Conservation (phyloP, 345 rosid species). For the Boechera retrofracta region DNA sequence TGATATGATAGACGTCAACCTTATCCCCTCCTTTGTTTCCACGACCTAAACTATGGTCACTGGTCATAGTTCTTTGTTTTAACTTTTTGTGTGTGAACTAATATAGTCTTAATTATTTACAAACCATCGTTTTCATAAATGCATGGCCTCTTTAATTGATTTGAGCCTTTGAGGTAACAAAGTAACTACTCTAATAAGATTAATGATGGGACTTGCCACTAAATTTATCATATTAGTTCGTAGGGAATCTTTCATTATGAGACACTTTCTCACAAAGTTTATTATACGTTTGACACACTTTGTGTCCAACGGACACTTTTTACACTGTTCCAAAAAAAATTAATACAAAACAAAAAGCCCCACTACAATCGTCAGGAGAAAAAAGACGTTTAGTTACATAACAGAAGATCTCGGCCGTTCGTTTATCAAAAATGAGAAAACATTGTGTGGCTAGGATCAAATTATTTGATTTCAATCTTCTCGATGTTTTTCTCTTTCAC, state of each 20-base stretch:
- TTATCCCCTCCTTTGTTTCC: constrained; percentile 29
- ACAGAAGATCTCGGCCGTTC: no score
- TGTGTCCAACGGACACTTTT: no score
- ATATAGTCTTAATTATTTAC: neutral
- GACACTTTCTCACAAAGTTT: no score
- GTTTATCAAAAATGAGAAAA: no score
- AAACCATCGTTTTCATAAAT: constrained; percentile 39
- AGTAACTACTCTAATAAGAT: constrained; percentile 24
- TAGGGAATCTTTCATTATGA: neutral
- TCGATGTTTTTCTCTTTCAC: no score
- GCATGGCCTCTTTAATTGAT: constrained; percentile 25
- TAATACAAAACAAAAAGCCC: no score
- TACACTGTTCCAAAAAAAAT: no score
- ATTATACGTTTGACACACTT: no score
- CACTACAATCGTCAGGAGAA: no score
- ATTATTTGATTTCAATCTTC: no score
- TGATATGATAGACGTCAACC: constrained; percentile 33
- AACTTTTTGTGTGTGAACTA: neutral
- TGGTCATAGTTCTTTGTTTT: constrained; percentile 31
- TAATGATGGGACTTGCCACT: constrained; percentile 26
- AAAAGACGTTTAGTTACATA: no score
- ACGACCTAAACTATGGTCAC: constrained; percentile 10
- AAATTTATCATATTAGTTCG: constrained; percentile 26
- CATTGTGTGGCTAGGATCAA: no score
- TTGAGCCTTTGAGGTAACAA: constrained; percentile 20